These are phyloP conservation scores for Trapa incisa DNA, from an alignment of 345 rosid species.

Conservation along the genomic window DNA sequence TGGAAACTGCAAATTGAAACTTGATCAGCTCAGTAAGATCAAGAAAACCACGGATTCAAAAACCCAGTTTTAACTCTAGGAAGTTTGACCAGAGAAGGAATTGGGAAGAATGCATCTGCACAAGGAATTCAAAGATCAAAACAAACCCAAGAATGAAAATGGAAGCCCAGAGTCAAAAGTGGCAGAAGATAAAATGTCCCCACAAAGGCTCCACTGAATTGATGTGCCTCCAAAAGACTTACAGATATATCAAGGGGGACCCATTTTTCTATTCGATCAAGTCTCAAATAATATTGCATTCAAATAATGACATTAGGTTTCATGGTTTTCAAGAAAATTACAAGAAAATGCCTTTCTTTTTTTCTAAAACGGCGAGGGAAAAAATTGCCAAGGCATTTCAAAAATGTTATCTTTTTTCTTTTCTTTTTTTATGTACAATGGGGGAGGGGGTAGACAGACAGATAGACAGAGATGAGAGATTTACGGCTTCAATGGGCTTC, in stretches of 20 bases:
- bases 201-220: background rate
- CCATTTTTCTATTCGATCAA: background rate
- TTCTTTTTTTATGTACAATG: background rate
- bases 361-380: background rate
- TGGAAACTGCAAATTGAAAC: background rate
- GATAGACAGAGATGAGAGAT: constrained; percentile 1
- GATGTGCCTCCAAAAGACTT: background rate
- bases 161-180: background rate
- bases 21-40: background rate
- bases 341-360: background rate
- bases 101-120: background rate
- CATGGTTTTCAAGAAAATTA: background rate
- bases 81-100: background rate
- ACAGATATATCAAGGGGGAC: background rate
- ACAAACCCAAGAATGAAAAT: background rate
- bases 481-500: constrained; percentile 77
- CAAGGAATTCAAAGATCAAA: background rate
- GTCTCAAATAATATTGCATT: background rate
- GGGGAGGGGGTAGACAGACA: background rate
- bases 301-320: background rate
- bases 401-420: background rate
- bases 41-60: background rate
- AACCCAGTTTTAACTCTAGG: background rate
- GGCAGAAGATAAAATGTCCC: background rate
- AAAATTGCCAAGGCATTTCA: background rate